A percentile compares a stretch with the other conserved stretches of the same genome.
phyloP scores from a whole-genome alignment of 140 eudicot species.

The Anethum foeniculum region DNA sequence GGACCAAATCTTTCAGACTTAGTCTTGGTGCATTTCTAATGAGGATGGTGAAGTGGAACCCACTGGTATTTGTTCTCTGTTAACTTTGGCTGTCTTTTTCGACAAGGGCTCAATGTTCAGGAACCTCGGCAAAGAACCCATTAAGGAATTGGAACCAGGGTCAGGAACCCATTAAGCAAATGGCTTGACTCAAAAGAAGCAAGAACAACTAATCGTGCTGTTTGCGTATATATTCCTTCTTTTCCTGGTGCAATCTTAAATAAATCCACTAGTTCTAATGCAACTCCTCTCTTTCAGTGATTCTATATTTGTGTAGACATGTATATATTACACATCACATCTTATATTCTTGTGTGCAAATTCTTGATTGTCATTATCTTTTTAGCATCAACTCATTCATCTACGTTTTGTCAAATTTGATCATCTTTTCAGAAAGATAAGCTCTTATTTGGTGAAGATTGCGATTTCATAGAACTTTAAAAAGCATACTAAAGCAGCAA shows the following conservation, averaged over 20 bases:
- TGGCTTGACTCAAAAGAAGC: neutral
- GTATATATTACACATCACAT: neutral
- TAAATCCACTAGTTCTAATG: neutral
- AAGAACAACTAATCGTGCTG: neutral
- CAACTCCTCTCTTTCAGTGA: neutral
- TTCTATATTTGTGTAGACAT: neutral
- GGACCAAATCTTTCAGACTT: neutral
- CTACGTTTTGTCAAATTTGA: neutral
- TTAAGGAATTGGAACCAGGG: neutral
- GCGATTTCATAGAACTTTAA: neutral
- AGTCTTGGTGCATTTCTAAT: neutral
- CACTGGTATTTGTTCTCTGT: neutral
- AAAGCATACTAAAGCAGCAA: neutral
- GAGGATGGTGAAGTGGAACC: constrained; percentile 2
- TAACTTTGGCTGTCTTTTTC: neutral
- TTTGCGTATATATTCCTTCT: constrained; percentile 5
- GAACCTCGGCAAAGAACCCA: neutral
- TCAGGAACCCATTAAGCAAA: constrained; percentile 6
- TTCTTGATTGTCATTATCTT: neutral
- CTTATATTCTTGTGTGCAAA: neutral
- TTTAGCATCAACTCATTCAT: neutral
- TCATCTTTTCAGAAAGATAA: neutral
- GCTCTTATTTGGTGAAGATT: neutral
- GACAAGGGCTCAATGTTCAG: neutral
- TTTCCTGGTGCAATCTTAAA: constrained; percentile 4